These are phyloP conservation scores for Hirschioporus abietinus DNA, from an alignment of 768 basidiomycete species.

Conservation along the genomic window DNA sequence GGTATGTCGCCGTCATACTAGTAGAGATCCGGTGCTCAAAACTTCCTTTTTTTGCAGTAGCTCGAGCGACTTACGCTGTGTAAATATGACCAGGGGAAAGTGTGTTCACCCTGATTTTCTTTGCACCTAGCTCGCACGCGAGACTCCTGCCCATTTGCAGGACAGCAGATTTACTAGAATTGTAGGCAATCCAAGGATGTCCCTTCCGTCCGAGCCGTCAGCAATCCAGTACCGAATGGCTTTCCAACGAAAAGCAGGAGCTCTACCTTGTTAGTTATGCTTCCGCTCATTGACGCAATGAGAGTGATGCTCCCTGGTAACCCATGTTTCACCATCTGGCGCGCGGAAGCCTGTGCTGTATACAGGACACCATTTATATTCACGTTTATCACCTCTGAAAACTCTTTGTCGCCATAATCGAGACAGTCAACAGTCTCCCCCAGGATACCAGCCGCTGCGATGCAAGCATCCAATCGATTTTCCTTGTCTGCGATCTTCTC, in stretches of 20 bases:
- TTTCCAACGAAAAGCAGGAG: not conserved
- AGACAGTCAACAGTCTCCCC: conserved; percentile 49
- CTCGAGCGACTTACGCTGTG: conserved; percentile 42
- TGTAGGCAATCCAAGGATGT: conserved; percentile 73
- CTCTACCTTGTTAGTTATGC: conserved; percentile 22
- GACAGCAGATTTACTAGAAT: conserved; percentile 75
- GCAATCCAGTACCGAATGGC: not conserved
- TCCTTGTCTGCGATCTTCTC: conserved; percentile 21
- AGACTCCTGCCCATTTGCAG: conserved; percentile 78
- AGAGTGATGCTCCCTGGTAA: conserved; percentile 35
- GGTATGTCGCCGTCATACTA: conserved; percentile 71
- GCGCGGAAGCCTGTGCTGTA: conserved; percentile 32
- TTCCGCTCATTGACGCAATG: conserved; percentile 39
- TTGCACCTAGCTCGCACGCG: conserved; percentile 70
- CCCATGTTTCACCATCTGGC: conserved; percentile 30
- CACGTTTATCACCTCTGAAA: conserved; percentile 29
- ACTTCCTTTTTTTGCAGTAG: conserved; percentile 8
- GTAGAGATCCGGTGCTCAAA: conserved; percentile 2
- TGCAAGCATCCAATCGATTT: conserved; percentile 23
- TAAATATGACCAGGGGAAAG: conserved; percentile 76
- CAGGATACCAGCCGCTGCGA: conserved; percentile 38
- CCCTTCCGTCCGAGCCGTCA: conserved; percentile 35
- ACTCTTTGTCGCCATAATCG: conserved; percentile 59
- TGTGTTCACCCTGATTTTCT: conserved; percentile 67
- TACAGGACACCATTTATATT: conserved; percentile 24